phyloP scores from a whole-genome alignment of 345 rosid species.

The Rubroshorea leprosula region DNA sequence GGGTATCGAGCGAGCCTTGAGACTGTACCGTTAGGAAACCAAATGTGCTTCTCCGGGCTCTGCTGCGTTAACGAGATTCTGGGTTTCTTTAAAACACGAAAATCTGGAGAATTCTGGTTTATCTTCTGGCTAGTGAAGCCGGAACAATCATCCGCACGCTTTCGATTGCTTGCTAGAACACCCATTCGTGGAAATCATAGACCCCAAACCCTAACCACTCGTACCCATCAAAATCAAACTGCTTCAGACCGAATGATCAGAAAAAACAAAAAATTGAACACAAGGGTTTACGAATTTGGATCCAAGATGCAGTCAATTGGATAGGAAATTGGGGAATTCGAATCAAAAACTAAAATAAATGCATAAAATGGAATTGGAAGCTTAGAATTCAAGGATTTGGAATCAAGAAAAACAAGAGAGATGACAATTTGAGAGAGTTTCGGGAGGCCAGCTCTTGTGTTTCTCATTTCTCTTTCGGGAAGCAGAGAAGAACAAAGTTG shows the following conservation, averaged over 20 bases:
- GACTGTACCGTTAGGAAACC: slow-evolving; percentile 35
- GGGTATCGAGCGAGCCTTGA: slow-evolving; percentile 73
- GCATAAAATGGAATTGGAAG: not conserved
- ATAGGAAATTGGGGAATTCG: not conserved
- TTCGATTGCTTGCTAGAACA: slow-evolving; percentile 53
- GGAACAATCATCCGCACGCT: slow-evolving; percentile 49
- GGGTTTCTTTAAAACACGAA: slow-evolving; percentile 52
- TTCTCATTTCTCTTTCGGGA: not conserved
- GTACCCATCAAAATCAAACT: slow-evolving; percentile 25
- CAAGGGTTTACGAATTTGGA: not conserved
- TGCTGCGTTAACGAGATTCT: slow-evolving; percentile 37
- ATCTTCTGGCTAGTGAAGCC: slow-evolving; percentile 23
- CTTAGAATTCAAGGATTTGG: not conserved
- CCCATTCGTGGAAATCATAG: slow-evolving; percentile 42
- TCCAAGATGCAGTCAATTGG: not conserved
- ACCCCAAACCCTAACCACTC: slow-evolving; percentile 27
- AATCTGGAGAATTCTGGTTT: slow-evolving; percentile 30
- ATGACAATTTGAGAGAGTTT: not conserved
- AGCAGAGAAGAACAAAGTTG: not conserved
- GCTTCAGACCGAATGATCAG: not conserved
- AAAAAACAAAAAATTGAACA: not conserved
- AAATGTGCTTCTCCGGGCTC: slow-evolving; percentile 21
- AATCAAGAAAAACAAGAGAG: not conserved
- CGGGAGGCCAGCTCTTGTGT: not conserved
- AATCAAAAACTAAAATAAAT: not conserved